These are phyloP conservation scores for Oenanthe sinensis DNA, from an alignment of 129 eudicot genomes.

Conservation along the genomic window DNA sequence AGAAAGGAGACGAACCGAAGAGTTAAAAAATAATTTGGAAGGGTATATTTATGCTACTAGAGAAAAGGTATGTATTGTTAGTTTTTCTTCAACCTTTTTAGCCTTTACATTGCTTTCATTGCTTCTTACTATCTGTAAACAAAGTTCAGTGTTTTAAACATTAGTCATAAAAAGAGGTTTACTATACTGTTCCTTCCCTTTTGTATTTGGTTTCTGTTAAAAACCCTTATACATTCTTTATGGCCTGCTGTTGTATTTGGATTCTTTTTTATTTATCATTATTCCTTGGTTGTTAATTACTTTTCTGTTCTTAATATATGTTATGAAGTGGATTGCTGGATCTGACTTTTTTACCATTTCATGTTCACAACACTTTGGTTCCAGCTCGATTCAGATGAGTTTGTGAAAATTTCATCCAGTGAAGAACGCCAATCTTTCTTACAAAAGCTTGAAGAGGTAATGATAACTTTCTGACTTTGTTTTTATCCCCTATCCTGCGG, in stretches of 20 bases:
- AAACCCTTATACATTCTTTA: neutral
- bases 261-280: neutral
- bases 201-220: neutral
- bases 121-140: neutral
- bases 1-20: constrained; percentile 90
- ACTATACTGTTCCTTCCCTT: neutral
- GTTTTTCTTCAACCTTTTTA: too few relatives aligned
- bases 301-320: neutral
- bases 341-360: constrained; percentile 9
- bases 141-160: neutral
- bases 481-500: neutral
- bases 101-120: neutral
- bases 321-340: constrained; percentile 2
- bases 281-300: neutral
- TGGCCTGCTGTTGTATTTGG: neutral
- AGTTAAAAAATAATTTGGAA: constrained; percentile 85
- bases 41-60: constrained; percentile 83
- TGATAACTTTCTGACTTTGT: constrained; percentile 19
- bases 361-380: neutral
- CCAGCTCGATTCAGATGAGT: constrained; percentile 83
- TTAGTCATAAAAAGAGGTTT: neutral
- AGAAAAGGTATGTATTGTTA: constrained; percentile 52
- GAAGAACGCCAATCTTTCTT: constrained; percentile 68
- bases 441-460: constrained; percentile 89
- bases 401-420: constrained; percentile 54